phyloP scores from a whole-genome alignment of 106 monocot species.

The Agapanthus africanus region DNA sequence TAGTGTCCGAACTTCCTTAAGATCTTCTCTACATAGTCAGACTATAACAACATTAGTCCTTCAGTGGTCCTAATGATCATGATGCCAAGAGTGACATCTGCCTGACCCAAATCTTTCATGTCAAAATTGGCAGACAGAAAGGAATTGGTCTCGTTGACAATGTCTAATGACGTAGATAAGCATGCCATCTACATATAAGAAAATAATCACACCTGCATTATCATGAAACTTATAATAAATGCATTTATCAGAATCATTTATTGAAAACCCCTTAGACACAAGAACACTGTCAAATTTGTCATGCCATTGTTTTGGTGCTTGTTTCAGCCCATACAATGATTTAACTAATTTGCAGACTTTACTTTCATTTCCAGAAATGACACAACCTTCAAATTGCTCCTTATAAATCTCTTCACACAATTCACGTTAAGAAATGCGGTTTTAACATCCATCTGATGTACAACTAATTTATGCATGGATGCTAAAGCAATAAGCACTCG shows the following conservation, averaged over 20 bases:
- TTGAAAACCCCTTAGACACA: no score
- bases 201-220: no score
- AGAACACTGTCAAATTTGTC: no score
- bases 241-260: no score
- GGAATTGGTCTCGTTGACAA: background rate
- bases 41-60: slow-evolving; percentile 44
- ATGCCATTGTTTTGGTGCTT: no score
- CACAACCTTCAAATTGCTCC: background rate
- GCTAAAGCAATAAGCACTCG: background rate
- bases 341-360: background rate
- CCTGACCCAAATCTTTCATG: background rate
- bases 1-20: no score
- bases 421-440: background rate
- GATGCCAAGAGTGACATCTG: background rate
- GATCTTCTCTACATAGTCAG: no score
- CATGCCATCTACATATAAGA: background rate
- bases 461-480: background rate
- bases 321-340: background rate
- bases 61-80: background rate
- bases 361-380: background rate
- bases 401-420: background rate
- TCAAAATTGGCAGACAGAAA: background rate
- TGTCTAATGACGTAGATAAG: background rate
- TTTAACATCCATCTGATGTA: slow-evolving; percentile 6
- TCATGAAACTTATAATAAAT: no score